phyloP scores from a whole-genome alignment of 164 flowering plant genomes.

The Vitis rupestris region DNA sequence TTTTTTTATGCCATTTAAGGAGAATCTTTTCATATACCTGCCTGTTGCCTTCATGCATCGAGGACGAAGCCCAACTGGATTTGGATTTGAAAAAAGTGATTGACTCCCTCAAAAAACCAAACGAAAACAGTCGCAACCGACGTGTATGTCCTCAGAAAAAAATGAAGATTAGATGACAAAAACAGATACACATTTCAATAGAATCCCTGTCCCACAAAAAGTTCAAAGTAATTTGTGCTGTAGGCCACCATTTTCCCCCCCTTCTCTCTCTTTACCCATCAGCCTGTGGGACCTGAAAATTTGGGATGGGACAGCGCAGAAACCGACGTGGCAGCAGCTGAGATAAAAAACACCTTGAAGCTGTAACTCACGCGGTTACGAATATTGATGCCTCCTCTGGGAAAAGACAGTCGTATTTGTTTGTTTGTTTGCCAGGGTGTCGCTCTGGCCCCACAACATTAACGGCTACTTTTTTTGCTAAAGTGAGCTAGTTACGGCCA shows the following conservation, averaged over 20 bases:
- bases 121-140: too few species aligned
- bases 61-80: too few species aligned
- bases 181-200: neutral
- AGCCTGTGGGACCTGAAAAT: neutral
- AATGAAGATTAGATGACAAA: neutral
- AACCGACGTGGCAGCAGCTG: slow-evolving; percentile 6
- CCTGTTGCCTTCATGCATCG: too few species aligned
- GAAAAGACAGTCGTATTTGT: neutral
- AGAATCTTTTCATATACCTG: too few species aligned
- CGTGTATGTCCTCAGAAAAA: too few species aligned
- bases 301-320: neutral
- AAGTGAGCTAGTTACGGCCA: neutral
- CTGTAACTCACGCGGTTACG: neutral
- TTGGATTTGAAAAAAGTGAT: too few species aligned
- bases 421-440: slow-evolving; percentile 13
- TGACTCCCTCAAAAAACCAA: too few species aligned
- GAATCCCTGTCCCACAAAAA: neutral
- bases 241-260: neutral
- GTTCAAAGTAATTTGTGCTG: neutral
- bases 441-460: slow-evolving; percentile 4
- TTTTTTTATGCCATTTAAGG: too few species aligned
- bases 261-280: neutral
- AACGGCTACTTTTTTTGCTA: slow-evolving; percentile 20
- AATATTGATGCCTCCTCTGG: neutral
- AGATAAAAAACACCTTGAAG: neutral